Evolutionary conservation across 495 filamentous ascomycete species (phyloP).

Genomic region (Physcia stellaris): DNA sequence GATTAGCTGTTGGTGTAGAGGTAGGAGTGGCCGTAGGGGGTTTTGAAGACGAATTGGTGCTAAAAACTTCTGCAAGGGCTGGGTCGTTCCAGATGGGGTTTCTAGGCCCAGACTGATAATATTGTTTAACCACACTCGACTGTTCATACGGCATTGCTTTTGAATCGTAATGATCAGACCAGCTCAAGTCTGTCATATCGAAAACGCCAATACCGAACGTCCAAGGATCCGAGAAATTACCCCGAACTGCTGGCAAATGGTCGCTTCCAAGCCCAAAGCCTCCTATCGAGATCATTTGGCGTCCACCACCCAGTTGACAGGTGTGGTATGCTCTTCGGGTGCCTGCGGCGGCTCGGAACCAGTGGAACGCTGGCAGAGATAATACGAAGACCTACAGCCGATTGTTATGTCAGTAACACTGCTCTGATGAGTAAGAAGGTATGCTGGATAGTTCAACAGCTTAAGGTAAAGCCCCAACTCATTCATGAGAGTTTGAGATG

Average conservation of each 20-base stretch:
- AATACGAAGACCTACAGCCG: conserved; percentile 22
- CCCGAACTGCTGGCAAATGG: not conserved
- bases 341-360: conserved; percentile 19
- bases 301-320: conserved; percentile 12
- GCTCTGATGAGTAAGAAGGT: too few relatives aligned
- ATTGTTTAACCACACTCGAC: conserved; percentile 8
- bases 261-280: conserved; percentile 8
- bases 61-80: not conserved
- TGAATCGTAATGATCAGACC: conserved; percentile 7
- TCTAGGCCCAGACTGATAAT: conserved; percentile 1
- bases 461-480: too few relatives aligned
- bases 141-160: conserved; percentile 6
- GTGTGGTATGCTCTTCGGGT: conserved; percentile 6
- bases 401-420: too few relatives aligned
- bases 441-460: too few relatives aligned
- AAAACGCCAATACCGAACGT: conserved; percentile 14
- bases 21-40: too few relatives aligned
- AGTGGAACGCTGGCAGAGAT: conserved; percentile 32
- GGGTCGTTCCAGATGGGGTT: not conserved
- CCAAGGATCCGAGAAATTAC: conserved; percentile 4
- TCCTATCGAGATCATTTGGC: conserved; percentile 13
- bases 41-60: too few relatives aligned
- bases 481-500: too few relatives aligned
- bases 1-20: too few relatives aligned
- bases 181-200: conserved; percentile 10